A percentile compares a stretch with the other conserved stretches of the same genome.
Evolutionary conservation across 345 rosid species (phyloP).

Genomic region (Melaleuca quinquenervia): DNA sequence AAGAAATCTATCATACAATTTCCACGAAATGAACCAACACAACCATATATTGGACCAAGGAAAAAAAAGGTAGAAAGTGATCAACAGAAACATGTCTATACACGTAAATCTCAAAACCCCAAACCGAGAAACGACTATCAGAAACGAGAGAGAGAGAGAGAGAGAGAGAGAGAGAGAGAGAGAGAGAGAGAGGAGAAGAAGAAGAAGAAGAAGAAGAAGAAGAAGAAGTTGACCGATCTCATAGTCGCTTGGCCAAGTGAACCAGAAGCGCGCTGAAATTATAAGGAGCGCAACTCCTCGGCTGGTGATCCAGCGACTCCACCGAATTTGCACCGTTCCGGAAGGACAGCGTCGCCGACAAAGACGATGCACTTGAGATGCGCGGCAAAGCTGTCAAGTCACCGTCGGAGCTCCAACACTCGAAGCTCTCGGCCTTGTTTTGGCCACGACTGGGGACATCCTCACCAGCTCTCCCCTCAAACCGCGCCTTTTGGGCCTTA

Average conservation of each 20-base stretch:
- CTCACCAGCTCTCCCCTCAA: neutral
- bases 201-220: neutral
- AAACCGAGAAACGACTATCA: neutral
- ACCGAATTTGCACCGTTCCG: neutral
- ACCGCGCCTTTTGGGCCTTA: neutral
- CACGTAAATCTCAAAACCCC: neutral
- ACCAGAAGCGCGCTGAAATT: conserved; percentile 11
- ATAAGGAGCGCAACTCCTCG: conserved; percentile 18
- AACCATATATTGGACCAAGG: neutral
- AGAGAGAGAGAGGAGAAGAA: neutral
- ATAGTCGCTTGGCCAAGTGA: conserved; percentile 10
- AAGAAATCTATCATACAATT: neutral
- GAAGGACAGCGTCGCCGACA: conserved; percentile 17
- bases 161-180: too few species aligned
- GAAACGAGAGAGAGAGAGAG: neutral
- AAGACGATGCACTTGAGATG: conserved; percentile 28
- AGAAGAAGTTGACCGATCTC: neutral
- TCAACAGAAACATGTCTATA: neutral
- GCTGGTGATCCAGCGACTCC: conserved; percentile 5
- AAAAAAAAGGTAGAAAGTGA: neutral
- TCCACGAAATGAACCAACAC: neutral
- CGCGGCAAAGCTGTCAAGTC: conserved; percentile 1
- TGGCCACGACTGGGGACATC: neutral
- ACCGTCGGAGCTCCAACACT: conserved; percentile 10
- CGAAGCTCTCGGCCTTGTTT: neutral